A percentile compares a stretch with the other conserved stretches of the same genome.
phyloP scores from a whole-genome alignment of 2,329 filamentous ascomycete species.

The Alternaria metachromatica region DNA sequence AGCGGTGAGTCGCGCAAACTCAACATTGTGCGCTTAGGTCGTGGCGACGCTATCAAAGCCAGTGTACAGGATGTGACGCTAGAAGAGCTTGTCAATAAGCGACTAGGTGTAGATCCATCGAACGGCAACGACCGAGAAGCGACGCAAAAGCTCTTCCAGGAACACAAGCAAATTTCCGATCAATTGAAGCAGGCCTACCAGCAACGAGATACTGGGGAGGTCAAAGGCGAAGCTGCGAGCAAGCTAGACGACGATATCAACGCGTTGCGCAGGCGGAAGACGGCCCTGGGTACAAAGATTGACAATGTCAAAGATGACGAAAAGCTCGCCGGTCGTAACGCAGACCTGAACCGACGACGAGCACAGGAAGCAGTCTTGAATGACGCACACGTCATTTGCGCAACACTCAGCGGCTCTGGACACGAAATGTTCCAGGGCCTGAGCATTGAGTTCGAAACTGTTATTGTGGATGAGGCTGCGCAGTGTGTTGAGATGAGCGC shows the following conservation, averaged over 20 bases:
- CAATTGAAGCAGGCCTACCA: slow-evolving; percentile 74
- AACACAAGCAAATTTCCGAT: slow-evolving; percentile 67
- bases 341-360: slow-evolving; percentile 81
- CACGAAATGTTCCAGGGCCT: slow-evolving; percentile 97
- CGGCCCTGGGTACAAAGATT: slow-evolving; percentile 78
- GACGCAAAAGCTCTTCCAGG: slow-evolving; percentile 72
- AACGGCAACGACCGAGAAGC: slow-evolving; percentile 56
- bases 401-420: slow-evolving; percentile 91
- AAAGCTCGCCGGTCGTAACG: slow-evolving; percentile 79
- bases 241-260: slow-evolving; percentile 79
- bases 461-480: slow-evolving; percentile 96
- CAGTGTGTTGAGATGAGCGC: slow-evolving; percentile 98
- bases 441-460: slow-evolving; percentile 96
- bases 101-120: slow-evolving; percentile 58
- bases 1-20: slow-evolving; percentile 76
- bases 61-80: slow-evolving; percentile 90
- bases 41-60: slow-evolving; percentile 89
- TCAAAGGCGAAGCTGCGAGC: slow-evolving; percentile 67
- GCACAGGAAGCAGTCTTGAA: slow-evolving; percentile 92
- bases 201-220: slow-evolving; percentile 67
- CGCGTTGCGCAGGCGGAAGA: slow-evolving; percentile 76
- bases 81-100: slow-evolving; percentile 84
- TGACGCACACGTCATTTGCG: slow-evolving; percentile 89
- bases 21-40: slow-evolving; percentile 86
- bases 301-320: slow-evolving; percentile 87